Percentiles rank a stretch among this genome's conserved stretches.
These are phyloP conservation scores for Lactifluus echinatus DNA, from an alignment of 768 basidiomycete species.

Conservation along the genomic window DNA sequence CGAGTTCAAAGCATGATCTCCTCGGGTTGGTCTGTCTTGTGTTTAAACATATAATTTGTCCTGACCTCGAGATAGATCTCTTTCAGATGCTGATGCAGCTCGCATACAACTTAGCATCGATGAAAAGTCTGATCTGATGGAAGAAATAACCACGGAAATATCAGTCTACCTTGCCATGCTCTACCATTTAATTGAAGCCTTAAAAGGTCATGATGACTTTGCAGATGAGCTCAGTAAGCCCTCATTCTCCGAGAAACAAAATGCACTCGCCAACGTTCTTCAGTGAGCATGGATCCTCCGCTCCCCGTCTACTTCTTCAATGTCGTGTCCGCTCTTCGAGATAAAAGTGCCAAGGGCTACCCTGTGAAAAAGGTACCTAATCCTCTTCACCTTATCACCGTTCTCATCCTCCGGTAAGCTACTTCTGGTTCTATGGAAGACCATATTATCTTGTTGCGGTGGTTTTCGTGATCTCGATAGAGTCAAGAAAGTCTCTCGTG, in stretches of 20 bases:
- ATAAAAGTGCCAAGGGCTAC: constrained; percentile 91
- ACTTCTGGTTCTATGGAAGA: constrained; percentile 91
- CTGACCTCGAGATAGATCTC: constrained; percentile 38
- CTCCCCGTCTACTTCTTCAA: constrained; percentile 89
- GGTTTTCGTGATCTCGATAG: constrained; percentile 80
- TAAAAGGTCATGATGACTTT: constrained; percentile 89
- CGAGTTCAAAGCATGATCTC: constrained; percentile 77
- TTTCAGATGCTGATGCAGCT: constrained; percentile 65
- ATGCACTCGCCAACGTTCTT: constrained; percentile 8
- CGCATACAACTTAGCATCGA: constrained; percentile 61
- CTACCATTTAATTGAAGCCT: constrained; percentile 90
- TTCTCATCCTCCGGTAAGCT: constrained; percentile 42
- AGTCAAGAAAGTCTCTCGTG: constrained; percentile 78
- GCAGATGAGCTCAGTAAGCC: constrained; percentile 91
- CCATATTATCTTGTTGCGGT: constrained; percentile 84
- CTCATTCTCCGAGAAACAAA: not conserved
- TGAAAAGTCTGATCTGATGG: constrained; percentile 72
- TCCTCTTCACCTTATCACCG: not conserved
- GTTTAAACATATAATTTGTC: not conserved
- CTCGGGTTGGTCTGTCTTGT: constrained; percentile 43
- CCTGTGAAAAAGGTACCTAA: constrained; percentile 85
- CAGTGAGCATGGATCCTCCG: constrained; percentile 94
- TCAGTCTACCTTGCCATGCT: constrained; percentile 92
- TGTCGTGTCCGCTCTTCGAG: constrained; percentile 80
- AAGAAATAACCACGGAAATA: constrained; percentile 87